These are phyloP conservation scores for Afroboletus lepidellus DNA, from an alignment of 1,284 basidiomycete genomes.

Conservation along the genomic window DNA sequence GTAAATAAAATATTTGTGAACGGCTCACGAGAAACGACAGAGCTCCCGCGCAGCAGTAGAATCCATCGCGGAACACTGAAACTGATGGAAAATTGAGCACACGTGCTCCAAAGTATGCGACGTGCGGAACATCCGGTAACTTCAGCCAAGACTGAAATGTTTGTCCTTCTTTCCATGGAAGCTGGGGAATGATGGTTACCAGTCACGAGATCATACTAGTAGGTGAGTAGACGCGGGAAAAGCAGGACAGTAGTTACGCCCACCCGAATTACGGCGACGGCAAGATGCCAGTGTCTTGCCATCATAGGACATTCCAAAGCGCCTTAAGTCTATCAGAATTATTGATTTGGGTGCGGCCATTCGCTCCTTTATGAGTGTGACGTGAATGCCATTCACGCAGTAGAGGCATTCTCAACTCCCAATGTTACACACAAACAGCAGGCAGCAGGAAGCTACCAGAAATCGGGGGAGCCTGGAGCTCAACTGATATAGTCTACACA, in stretches of 20 bases:
- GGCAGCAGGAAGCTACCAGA: too few species aligned
- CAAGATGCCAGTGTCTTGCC: too few species aligned
- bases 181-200: not conserved
- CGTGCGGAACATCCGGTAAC: not conserved
- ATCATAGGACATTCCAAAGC: too few species aligned
- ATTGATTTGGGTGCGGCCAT: too few species aligned
- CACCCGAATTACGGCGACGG: not conserved
- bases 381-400: too few species aligned
- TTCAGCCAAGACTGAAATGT: not conserved
- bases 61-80: not conserved
- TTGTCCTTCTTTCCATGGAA: conserved; percentile 6
- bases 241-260: not conserved
- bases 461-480: not conserved
- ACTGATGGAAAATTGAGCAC: not conserved
- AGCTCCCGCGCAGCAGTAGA: not conserved
- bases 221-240: not conserved
- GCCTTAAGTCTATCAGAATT: too few species aligned
- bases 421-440: not conserved
- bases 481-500: not conserved
- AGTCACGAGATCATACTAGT: not conserved
- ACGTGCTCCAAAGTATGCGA: not conserved
- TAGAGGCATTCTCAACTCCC: too few species aligned
- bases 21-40: not conserved
- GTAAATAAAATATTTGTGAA: not conserved
- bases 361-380: too few species aligned